phyloP scores from a whole-genome alignment of 2,329 filamentous ascomycete species.

The Zymoseptoria ardabiliae region DNA sequence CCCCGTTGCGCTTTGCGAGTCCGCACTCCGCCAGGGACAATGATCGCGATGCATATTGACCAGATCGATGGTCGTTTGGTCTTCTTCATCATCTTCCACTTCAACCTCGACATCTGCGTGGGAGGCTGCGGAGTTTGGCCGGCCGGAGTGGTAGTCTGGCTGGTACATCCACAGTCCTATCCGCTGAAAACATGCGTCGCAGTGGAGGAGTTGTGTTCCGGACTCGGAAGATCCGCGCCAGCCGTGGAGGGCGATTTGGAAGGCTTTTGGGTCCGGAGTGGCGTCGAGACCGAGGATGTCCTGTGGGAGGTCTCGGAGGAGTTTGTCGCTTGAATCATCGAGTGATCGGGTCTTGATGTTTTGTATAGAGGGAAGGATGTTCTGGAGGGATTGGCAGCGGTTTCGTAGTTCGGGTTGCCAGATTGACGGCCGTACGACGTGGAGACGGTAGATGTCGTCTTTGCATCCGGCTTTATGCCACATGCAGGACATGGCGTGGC shows the following conservation, averaged over 20 bases:
- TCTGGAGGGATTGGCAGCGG: constrained; percentile 21
- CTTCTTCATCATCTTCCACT: constrained; percentile 28
- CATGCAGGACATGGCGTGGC: constrained; percentile 73
- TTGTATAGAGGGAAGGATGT: constrained; percentile 22
- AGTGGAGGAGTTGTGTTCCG: constrained; percentile 67
- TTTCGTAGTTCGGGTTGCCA: constrained; percentile 30
- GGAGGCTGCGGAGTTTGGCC: not conserved
- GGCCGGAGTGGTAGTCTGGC: constrained; percentile 40
- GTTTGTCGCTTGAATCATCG: constrained; percentile 12
- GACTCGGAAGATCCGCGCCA: constrained; percentile 50
- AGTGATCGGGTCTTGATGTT: constrained; percentile 17
- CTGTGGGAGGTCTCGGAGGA: constrained; percentile 23
- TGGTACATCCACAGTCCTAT: constrained; percentile 92
- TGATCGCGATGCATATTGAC: constrained; percentile 31
- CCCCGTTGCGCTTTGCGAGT: constrained; percentile 27
- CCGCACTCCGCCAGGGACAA: constrained; percentile 32
- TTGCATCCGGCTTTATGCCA: constrained; percentile 88
- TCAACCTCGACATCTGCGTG: constrained; percentile 32
- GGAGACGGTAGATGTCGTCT: constrained; percentile 58
- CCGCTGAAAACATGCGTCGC: constrained; percentile 77
- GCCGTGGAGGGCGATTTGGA: constrained; percentile 37
- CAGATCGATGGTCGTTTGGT: constrained; percentile 22
- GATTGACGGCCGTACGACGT: constrained; percentile 31
- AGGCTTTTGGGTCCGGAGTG: constrained; percentile 15
- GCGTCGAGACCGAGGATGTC: constrained; percentile 16